Conservation (phyloP, 495 filamentous ascomycete genomes). For the Podospora tetraspora region DNA sequence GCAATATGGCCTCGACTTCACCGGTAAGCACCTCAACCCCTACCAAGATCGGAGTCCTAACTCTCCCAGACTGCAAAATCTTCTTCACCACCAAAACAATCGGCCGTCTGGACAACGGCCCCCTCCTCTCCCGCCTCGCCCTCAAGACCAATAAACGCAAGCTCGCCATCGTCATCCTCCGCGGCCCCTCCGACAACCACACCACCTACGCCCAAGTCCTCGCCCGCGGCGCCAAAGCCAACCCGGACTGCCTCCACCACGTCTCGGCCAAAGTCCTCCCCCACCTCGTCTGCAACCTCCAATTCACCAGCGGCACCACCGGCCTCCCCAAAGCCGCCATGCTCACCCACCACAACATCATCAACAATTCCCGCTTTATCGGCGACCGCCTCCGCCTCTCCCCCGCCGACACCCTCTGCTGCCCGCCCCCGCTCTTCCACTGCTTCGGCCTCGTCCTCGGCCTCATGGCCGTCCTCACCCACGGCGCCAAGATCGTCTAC, state of each 20-base stretch:
- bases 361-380: slow-evolving; percentile 67
- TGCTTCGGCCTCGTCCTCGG: slow-evolving; percentile 71
- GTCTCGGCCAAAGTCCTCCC: slow-evolving; percentile 46
- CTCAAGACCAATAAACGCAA: slow-evolving; percentile 26
- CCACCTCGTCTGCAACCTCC: slow-evolving; percentile 62
- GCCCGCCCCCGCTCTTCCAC: slow-evolving; percentile 67
- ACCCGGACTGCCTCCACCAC: slow-evolving; percentile 28
- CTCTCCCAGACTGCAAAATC: slow-evolving; percentile 45
- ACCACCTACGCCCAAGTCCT: slow-evolving; percentile 50
- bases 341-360: slow-evolving; percentile 65
- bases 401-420: slow-evolving; percentile 59
- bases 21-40: slow-evolving; percentile 23
- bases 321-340: slow-evolving; percentile 70
- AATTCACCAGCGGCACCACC: slow-evolving; percentile 68
- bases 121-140: slow-evolving; percentile 48
- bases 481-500: slow-evolving; percentile 62
- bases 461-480: slow-evolving; percentile 59
- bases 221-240: slow-evolving; percentile 39
- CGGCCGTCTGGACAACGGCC: slow-evolving; percentile 49
- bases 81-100: slow-evolving; percentile 62
- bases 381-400: slow-evolving; percentile 62
- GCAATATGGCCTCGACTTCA: slow-evolving; percentile 57
- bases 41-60: background rate
- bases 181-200: slow-evolving; percentile 47
- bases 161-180: slow-evolving; percentile 50